Conservation (phyloP, 176 grass and related monocot genomes). For the Microstegium vimineum region DNA sequence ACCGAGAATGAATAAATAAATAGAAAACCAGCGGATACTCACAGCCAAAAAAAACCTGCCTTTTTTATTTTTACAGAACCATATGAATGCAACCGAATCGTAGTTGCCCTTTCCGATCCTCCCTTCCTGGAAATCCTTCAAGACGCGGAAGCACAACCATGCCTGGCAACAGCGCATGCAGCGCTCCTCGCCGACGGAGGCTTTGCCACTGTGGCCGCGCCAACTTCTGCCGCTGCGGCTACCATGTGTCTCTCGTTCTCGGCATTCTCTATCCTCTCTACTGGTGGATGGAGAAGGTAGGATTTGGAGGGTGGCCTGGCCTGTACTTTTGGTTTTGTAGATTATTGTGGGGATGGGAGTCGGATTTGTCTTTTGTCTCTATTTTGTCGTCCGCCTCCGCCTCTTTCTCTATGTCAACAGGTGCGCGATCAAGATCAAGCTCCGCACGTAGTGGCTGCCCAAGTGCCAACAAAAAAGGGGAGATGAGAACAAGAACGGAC, state of each 20-base stretch:
- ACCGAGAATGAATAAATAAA: constrained; percentile 13
- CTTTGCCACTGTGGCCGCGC: constrained; percentile 5
- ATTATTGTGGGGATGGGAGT: neutral
- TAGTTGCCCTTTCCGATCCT: constrained; percentile 13
- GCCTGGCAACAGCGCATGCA: constrained; percentile 16
- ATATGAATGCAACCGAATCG: constrained; percentile 5
- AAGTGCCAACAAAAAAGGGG: neutral
- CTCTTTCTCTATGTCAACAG: constrained; percentile 50
- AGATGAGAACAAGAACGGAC: neutral
- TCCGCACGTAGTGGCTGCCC: constrained; percentile 25
- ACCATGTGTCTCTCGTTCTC: constrained; percentile 19
- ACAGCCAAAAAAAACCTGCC: neutral
- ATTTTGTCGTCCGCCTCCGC: constrained; percentile 3
- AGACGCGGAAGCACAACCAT: constrained; percentile 19
- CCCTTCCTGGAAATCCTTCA: constrained; percentile 4
- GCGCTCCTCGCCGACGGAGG: constrained; percentile 24
- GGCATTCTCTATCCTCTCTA: neutral
- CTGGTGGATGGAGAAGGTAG: constrained; percentile 11
- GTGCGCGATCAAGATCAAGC: constrained; percentile 41
- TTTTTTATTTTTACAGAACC: neutral
- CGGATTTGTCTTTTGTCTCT: constrained; percentile 22
- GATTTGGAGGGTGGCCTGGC: constrained; percentile 28
- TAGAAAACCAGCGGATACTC: constrained; percentile 11
- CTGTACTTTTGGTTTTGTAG: constrained; percentile 22
- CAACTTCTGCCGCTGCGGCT: too few relatives aligned